Conservation (phyloP, 257 asterid species). For the Ajuga chamaepitys region DNA sequence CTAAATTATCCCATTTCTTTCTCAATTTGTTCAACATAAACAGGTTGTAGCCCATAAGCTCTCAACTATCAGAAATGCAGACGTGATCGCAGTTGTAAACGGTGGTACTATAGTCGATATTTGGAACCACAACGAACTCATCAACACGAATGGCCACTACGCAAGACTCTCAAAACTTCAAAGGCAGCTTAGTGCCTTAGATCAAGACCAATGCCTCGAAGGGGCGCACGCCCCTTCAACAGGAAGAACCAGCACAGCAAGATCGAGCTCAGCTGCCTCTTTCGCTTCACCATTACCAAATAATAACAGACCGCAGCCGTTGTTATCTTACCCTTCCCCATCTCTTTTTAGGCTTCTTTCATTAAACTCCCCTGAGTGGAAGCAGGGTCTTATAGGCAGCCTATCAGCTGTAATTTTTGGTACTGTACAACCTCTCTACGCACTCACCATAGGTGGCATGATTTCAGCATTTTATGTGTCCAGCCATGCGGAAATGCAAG, state of each 20-base stretch:
- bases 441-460: slow-evolving; percentile 73
- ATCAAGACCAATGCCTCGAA: slow-evolving; percentile 40
- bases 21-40: not conserved
- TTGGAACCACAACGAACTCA: slow-evolving; percentile 62
- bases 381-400: slow-evolving; percentile 60
- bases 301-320: not conserved
- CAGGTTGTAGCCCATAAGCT: slow-evolving; percentile 95
- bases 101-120: slow-evolving; percentile 47
- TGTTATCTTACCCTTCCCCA: slow-evolving; percentile 47
- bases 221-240: too few relatives aligned
- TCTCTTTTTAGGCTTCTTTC: slow-evolving; percentile 46
- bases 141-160: slow-evolving; percentile 53
- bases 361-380: slow-evolving; percentile 68
- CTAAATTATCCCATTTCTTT: too few relatives aligned
- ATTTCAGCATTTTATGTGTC: slow-evolving; percentile 60
- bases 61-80: slow-evolving; percentile 74
- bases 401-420: slow-evolving; percentile 58
- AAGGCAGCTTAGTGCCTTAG: slow-evolving; percentile 48
- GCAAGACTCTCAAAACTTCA: slow-evolving; percentile 58
- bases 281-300: slow-evolving; percentile 40
- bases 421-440: slow-evolving; percentile 74
- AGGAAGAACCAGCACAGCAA: slow-evolving; percentile 40
- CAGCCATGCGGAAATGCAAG: slow-evolving; percentile 53
- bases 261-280: slow-evolving; percentile 55
- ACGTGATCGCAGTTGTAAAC: slow-evolving; percentile 54